Percentiles rank a stretch among this genome's conserved stretches.
Evolutionary conservation across 352 stramenopile genomes (phyloP).

Genomic region (Globisporangium alternatum): DNA sequence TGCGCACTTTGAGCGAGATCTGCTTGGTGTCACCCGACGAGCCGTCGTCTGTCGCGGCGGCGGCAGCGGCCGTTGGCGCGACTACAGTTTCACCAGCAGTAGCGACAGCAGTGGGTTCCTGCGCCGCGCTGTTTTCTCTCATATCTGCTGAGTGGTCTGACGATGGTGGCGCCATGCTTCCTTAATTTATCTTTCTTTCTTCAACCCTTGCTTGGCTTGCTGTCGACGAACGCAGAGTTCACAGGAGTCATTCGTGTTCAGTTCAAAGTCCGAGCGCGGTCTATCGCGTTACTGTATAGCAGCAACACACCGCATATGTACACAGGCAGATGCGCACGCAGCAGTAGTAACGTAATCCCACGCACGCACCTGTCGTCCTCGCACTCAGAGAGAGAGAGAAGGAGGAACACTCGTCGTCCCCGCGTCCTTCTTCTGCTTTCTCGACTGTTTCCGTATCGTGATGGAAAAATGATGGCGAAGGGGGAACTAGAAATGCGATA

Average conservation of each 20-base stretch:
- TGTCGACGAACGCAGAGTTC: constrained; percentile 6
- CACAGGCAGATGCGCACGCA: background rate
- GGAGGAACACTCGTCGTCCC: no score
- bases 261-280: background rate
- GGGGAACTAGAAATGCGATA: background rate
- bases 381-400: no score
- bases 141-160: background rate
- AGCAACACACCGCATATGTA: background rate
- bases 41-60: constrained; percentile 8
- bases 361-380: background rate
- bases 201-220: background rate
- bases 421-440: no score
- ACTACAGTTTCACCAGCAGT: background rate
- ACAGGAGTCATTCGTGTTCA: background rate
- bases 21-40: constrained; percentile 14
- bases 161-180: background rate
- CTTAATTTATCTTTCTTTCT: background rate
- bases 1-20: constrained; percentile 78
- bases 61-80: background rate
- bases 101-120: background rate
- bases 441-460: no score
- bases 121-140: background rate
- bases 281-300: no score
- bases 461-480: background rate
- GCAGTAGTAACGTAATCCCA: background rate